Base-by-base conservation (phyloP, 73 alveolate species). In the Symbiodinium natans region DNA sequence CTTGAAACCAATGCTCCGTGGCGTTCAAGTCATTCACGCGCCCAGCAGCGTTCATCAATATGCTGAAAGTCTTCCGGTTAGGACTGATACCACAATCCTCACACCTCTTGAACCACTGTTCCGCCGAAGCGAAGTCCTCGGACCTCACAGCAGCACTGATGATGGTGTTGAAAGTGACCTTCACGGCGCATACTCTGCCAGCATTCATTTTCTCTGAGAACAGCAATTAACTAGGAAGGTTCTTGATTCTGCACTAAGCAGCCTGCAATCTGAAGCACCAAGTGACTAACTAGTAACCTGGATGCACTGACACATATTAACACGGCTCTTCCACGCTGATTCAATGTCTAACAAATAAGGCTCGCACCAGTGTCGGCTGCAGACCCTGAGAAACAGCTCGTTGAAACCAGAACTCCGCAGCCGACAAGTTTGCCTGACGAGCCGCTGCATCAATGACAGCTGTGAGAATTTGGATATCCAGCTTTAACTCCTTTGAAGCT, bases 1-100 rank as follows among this genome's bases (percentile, higher is more conserved):
- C 87, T 33, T 90, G 96, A n/a, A 90, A 90, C 96, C 96, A 90
- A 41, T 90, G 88, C 48, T 90, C 96, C 11, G 96, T 90, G 54
- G 96, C 86, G 41, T 90, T 90, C 80, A 90, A 38, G 75, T 90
- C 96, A 19, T 90, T 90, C 77, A 63, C 88, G 13, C 77, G 75
- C 43, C 80, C 96, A 19, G 96, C 96, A 7, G 96, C 73, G 25
- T 90, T 90, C 96, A 90, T 90, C 87, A 90, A 80, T n/a, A 68
- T 90, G 52, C 77, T 63, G 41, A 90, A 90, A 33, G 96, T 90
- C 87, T 90, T 90, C 59, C 75, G 63, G 80, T 90, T 90, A 21
- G 54, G 90, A 68, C 17, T 82, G 54, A 39, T 38, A 27, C 48
- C 54, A 29, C 31, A 31, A 77, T 3, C 19, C 36, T 63, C 80